These are phyloP conservation scores for Aureobasidium sp. DNA, from an alignment of 2,329 filamentous ascomycete genomes.

Conservation along the genomic window DNA sequence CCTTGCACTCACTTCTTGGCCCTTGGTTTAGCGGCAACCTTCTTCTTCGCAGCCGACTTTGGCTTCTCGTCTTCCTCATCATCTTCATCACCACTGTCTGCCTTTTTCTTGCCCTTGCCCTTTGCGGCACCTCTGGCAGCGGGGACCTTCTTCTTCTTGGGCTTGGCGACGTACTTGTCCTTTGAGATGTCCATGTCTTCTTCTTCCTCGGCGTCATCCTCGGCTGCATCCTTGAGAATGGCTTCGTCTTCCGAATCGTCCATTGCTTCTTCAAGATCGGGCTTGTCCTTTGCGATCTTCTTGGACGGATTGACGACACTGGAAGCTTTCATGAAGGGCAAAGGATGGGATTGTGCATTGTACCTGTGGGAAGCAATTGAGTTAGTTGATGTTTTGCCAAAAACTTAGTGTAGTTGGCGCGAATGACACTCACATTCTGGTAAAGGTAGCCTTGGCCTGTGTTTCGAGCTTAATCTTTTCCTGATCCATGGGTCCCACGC, in stretches of 20 bases:
- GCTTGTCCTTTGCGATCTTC: slow-evolving; percentile 62
- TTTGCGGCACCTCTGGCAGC: slow-evolving; percentile 33
- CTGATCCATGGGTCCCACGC: slow-evolving; percentile 75
- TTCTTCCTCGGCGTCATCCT: slow-evolving; percentile 57
- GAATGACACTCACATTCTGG: slow-evolving; percentile 60
- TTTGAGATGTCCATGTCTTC: slow-evolving; percentile 79
- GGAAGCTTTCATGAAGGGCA: slow-evolving; percentile 94
- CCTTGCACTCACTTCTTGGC: slow-evolving; percentile 33
- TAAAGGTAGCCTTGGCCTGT: slow-evolving; percentile 83
- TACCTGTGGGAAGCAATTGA: slow-evolving; percentile 51
- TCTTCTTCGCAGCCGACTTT: slow-evolving; percentile 47
- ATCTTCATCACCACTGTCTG: slow-evolving; percentile 27
- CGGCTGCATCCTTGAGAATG: slow-evolving; percentile 35
- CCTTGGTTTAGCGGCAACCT: slow-evolving; percentile 39
- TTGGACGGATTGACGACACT: slow-evolving; percentile 66
- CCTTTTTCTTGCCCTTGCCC: slow-evolving; percentile 37
- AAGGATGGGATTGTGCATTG: slow-evolving; percentile 74
- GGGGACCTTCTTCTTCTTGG: slow-evolving; percentile 60
- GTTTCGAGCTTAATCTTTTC: slow-evolving; percentile 68
- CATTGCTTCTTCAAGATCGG: slow-evolving; percentile 91
- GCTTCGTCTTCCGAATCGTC: slow-evolving; percentile 67
- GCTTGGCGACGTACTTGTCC: slow-evolving; percentile 92
- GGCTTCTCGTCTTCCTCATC: slow-evolving; percentile 37
- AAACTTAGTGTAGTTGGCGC: not conserved
- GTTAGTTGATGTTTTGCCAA: slow-evolving; percentile 17